Evolutionary conservation across 208 protist genomes (phyloP), one percentile per base, ranked within the genome.

Genomic region (Trypanosoma mega): DNA sequence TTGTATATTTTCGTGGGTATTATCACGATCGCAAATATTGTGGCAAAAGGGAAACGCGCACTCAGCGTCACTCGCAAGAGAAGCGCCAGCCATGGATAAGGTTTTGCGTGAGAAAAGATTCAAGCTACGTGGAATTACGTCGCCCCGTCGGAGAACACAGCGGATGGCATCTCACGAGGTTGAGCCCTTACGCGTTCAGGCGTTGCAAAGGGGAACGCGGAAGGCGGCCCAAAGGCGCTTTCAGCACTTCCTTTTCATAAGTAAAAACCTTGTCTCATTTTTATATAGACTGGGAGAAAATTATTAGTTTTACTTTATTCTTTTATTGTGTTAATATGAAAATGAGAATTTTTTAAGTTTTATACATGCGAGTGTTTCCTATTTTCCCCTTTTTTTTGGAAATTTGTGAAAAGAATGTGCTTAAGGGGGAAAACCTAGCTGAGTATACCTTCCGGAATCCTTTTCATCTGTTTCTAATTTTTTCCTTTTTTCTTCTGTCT

Each of bases 111-210:
- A 39, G 34, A 6, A 39, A 39, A 12, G 34, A 39, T 12, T 39
- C 34, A 39, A 12, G 34, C 34, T 12, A 39, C 34, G 34, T 39
- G 34, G 34, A 39, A 39, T 12, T 16, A 39, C 12, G 12, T 24
- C 27, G 23, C 43, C 23, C 18, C 58, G 49, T 49, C 49, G 63
- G 18, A 76, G 12, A 58, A 68, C 54, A 34, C 51, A 4, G 8
- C 46, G 63, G 45, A 9, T 48, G 30, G 48, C 43, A 29, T 8
- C 21, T 14, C 11, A 60, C 37, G 29, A 61, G 29, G 8, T 11
- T 3, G 21, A 8, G 37, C 6, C 47, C 31, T 41, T 63, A 14
- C 36, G 41, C 30, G 44, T 33, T 43, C 5, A 39, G 34, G 8
- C 34, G 12, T 39, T 39, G 34, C 34, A 39, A 39, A 39, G 34